Evolutionary conservation across 2,329 filamentous ascomycete species (phyloP).

Genomic region (Westerdykella sp.): DNA sequence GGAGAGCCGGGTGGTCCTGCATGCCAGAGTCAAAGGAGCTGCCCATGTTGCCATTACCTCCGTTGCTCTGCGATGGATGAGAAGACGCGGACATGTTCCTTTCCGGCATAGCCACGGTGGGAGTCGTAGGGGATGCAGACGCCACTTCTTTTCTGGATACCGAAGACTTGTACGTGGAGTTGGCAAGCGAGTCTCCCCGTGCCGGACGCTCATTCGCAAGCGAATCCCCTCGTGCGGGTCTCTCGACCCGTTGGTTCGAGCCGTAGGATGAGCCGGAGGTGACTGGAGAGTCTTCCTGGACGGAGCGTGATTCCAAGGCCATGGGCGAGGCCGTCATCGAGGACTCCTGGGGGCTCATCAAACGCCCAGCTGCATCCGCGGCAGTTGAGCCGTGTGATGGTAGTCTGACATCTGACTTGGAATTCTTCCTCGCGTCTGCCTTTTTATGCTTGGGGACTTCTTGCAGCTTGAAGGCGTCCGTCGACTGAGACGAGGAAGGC

Average conservation of each 20-base stretch:
- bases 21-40: conserved; percentile 39
- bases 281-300: conserved; percentile 23
- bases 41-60: conserved; percentile 36
- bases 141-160: conserved; percentile 57
- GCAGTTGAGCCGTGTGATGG: conserved; percentile 38
- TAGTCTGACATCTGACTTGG: conserved; percentile 40
- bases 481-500: conserved; percentile 25
- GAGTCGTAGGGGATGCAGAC: conserved; percentile 36
- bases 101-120: conserved; percentile 34
- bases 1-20: conserved; percentile 40
- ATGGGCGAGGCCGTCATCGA: conserved; percentile 34
- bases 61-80: conserved; percentile 32
- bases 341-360: conserved; percentile 28
- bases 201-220: conserved; percentile 46
- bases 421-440: conserved; percentile 43
- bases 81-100: conserved; percentile 35
- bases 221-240: conserved; percentile 57
- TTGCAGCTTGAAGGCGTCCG: conserved; percentile 63
- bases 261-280: conserved; percentile 35
- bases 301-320: conserved; percentile 31
- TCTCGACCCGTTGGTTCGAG: conserved; percentile 37
- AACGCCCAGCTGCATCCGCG: conserved; percentile 33
- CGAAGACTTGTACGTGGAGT: conserved; percentile 38
- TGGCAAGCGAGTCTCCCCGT: conserved; percentile 55
- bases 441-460: conserved; percentile 67